Evolutionary conservation across 345 rosid species (phyloP), one percentile per base, ranked within the genome.

Genomic region (Tarenaya hassleriana): DNA sequence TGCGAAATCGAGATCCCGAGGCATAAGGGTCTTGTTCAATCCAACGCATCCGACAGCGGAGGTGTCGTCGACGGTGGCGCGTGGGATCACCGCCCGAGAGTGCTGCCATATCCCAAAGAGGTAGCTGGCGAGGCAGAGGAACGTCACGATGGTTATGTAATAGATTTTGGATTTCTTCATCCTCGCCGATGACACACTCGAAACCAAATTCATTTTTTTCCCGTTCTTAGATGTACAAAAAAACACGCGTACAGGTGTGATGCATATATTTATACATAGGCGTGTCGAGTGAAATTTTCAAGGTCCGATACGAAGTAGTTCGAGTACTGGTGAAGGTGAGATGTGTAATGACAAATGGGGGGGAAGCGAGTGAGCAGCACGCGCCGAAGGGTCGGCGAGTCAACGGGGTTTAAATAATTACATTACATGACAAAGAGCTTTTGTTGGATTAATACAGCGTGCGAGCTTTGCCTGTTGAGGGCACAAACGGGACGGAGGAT

Each of bases 1-100:
- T 7, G 8, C 8, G 70, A 92, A 92, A 63, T 88, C 95, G 56
- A 88, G 84, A 42, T 69, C 64, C 5, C 29, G 0, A 86, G 94
- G 56, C 94, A 84, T 52, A 20, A 15, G 20, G 19, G 19, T 10
- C 3, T 35, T n/a, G 32, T 12, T 27, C 1, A 42, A 9, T 24
- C 52, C 1, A 21, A 20, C 1, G 65, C 50, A 31, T 34, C n/a
- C 2, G 51, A 42, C 1, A n/a, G 17, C 14, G 60, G 55, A 18
- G 21, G 56, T 3, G 1, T 7, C 63, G 24, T 20, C n/a, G 65
- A 40, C 34, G 72, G 61, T 41, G 50, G 49, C 31, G 78, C 49
- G 20, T 66, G 64, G 55, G 31, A 68, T 37, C 10, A 20, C 10
- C 19, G 53, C 16, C 4, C 18, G 5, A 17, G 77, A 42, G 56